Conservation (phyloP, 1,284 basidiomycete genomes). For the Trichosporon sp. region DNA sequence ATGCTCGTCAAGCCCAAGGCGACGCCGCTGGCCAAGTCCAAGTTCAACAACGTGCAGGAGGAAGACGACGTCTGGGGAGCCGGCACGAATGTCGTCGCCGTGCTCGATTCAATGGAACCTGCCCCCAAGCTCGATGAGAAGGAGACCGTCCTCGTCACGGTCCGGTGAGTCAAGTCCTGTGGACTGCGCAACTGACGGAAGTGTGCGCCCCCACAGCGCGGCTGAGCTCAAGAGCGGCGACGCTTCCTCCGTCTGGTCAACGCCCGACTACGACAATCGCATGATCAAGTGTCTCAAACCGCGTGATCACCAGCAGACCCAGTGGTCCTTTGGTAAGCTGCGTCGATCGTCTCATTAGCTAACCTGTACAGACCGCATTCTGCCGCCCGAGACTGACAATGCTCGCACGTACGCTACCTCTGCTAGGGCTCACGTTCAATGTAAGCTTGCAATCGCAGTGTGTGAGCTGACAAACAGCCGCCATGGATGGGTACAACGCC, state of each 20-base stretch:
- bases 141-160: conserved; percentile 84
- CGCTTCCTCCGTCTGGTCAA: conserved; percentile 44
- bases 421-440: conserved; percentile 79
- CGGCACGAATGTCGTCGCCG: conserved; percentile 24
- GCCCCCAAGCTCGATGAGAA: conserved; percentile 34
- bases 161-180: conserved; percentile 63
- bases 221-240: conserved; percentile 48
- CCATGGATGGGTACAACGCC: conserved; percentile 95
- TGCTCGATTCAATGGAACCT: conserved; percentile 30
- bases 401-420: conserved; percentile 80
- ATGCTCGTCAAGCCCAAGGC: conserved; percentile 37
- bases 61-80: conserved; percentile 23
- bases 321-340: conserved; percentile 58
- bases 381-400: conserved; percentile 66
- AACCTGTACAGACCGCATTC: conserved; percentile 56
- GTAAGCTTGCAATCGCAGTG: conserved; percentile 34
- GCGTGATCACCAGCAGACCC: conserved; percentile 47
- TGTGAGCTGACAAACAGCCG: conserved; percentile 59
- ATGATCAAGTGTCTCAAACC: conserved; percentile 49
- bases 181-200: conserved; percentile 43
- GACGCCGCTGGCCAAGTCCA: conserved; percentile 17
- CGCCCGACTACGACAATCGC: conserved; percentile 45
- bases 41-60: conserved; percentile 15
- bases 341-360: conserved; percentile 54
- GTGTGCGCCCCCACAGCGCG: conserved; percentile 68